Conservation (phyloP, 1,139 yeast species). For the Yamadazyma jaroonii region DNA sequence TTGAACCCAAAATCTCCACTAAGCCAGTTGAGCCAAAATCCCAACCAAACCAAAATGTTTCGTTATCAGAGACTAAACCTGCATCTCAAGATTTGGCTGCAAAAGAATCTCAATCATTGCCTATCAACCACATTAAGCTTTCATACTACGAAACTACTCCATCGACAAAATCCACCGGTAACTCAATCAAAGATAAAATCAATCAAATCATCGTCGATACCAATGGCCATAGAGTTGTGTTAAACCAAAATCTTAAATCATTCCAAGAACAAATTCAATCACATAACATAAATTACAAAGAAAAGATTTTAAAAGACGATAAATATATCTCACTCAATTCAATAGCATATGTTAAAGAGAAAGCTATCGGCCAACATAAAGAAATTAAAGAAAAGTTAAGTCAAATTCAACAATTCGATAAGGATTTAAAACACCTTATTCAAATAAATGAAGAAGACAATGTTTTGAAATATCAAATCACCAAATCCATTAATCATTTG, state of each 20-base stretch:
- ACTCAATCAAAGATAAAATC: conserved; percentile 13
- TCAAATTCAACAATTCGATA: neutral
- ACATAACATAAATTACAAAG: neutral
- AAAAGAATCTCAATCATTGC: too few relatives aligned
- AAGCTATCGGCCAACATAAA: neutral
- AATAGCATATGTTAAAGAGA: conserved; percentile 3
- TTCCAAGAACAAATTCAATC: neutral
- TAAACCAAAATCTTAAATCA: conserved; percentile 13
- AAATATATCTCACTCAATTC: neutral
- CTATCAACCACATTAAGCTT: conserved; percentile 1
- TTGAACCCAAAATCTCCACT: too few relatives aligned
- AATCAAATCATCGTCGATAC: conserved; percentile 17
- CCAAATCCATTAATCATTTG: conserved; percentile 10
- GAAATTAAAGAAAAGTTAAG: neutral
- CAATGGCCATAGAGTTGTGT: conserved; percentile 17
- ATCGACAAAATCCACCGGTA: conserved; percentile 1
- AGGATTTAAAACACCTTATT: conserved; percentile 2
- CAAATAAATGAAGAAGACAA: conserved; percentile 5
- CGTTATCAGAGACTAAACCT: too few relatives aligned
- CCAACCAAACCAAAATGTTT: too few relatives aligned
- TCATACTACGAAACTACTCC: conserved; percentile 7
- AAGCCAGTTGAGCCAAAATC: too few relatives aligned
- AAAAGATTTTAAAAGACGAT: conserved; percentile 2
- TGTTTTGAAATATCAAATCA: conserved; percentile 9
- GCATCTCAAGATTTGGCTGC: neutral